Conservation (phyloP, 768 basidiomycete genomes). For the Mycena galopus region DNA sequence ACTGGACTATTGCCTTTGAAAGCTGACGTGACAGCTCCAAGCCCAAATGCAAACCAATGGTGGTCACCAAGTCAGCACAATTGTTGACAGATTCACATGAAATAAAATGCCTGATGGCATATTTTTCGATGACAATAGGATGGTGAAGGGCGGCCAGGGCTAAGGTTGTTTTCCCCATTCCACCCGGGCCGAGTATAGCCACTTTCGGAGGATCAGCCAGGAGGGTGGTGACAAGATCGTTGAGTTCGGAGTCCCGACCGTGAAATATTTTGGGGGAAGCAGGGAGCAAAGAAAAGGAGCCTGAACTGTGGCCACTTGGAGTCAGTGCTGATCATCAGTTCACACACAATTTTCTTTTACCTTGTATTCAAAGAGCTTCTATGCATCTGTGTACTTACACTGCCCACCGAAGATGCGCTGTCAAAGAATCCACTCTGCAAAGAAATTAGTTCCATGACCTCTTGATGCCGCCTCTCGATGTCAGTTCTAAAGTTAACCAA, state of each 20-base stretch:
- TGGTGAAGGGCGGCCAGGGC: constrained; percentile 8
- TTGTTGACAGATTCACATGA: constrained; percentile 18
- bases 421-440: background rate
- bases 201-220: background rate
- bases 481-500: background rate
- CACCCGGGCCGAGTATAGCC: background rate
- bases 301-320: background rate
- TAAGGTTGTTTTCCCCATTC: no score
- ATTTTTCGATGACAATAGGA: background rate
- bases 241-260: background rate
- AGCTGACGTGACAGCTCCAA: background rate
- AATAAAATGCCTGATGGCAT: constrained; percentile 4
- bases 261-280: background rate
- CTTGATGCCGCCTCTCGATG: constrained; percentile 9
- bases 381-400: no score
- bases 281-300: background rate
- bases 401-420: background rate
- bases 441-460: constrained; percentile 22
- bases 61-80: background rate
- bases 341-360: background rate
- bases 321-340: background rate
- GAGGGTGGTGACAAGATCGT: background rate
- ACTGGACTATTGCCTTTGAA: no score
- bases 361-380: background rate
- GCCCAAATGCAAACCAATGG: constrained; percentile 7